These are phyloP conservation scores for Penicillium bovifimosum DNA, from an alignment of 495 filamentous ascomycete genomes.

Conservation along the genomic window DNA sequence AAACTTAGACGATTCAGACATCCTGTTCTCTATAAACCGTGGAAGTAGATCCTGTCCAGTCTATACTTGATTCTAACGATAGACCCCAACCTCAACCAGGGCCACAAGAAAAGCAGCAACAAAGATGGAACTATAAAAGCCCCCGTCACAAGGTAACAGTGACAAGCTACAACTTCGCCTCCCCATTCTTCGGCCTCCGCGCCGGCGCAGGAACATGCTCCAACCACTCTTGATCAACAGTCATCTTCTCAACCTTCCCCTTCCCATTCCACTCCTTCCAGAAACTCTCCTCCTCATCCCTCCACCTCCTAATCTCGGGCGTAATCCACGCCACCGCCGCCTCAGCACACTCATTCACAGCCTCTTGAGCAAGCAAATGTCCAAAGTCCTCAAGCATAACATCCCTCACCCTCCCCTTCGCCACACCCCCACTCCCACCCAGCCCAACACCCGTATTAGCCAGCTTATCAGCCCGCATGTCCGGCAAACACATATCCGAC, in stretches of 20 bases:
- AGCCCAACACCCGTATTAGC: constrained; percentile 41
- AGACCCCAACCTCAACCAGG: not conserved
- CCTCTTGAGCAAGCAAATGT: constrained; percentile 83
- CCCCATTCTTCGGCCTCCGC: constrained; percentile 31
- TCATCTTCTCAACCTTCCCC: constrained; percentile 50
- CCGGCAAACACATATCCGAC: constrained; percentile 55
- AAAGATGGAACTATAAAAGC: not conserved
- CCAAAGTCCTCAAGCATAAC: constrained; percentile 62
- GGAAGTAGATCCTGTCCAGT: not conserved
- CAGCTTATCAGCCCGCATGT: constrained; percentile 42
- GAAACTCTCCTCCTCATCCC: constrained; percentile 56
- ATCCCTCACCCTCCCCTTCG: constrained; percentile 62
- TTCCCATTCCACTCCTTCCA: constrained; percentile 47
- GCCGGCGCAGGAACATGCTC: constrained; percentile 42
- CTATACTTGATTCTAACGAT: not conserved
- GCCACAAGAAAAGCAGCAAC: too few relatives aligned
- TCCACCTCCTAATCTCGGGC: constrained; percentile 58
- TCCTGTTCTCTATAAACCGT: not conserved
- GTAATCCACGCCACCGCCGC: constrained; percentile 58
- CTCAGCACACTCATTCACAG: constrained; percentile 57
- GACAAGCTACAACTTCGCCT: constrained; percentile 37
- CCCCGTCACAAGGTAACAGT: too few relatives aligned
- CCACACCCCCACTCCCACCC: constrained; percentile 46
- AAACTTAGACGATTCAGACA: not conserved
- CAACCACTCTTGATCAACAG: constrained; percentile 52